Evolutionary conservation across 177 flowering plant genomes (phyloP).

Genomic region (Vitis hybrid): DNA sequence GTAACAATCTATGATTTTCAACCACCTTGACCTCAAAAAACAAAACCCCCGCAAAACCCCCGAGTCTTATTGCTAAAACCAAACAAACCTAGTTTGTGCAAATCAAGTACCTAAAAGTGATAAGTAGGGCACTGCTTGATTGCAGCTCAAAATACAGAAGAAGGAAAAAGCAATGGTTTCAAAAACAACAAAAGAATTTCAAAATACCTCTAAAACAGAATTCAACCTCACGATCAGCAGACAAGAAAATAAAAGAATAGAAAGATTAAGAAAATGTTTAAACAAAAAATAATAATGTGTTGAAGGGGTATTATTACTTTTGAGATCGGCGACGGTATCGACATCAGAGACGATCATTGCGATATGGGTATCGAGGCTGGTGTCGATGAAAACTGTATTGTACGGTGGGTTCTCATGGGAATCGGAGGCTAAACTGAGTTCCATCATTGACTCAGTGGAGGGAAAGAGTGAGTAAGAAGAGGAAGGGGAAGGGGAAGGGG

Average conservation of each 20-base stretch:
- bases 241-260: neutral
- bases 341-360: conserved; percentile 38
- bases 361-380: conserved; percentile 70
- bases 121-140: no score
- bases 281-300: neutral
- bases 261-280: neutral
- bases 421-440: conserved; percentile 5
- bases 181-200: no score
- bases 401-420: neutral
- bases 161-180: no score
- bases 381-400: conserved; percentile 60
- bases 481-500: no score
- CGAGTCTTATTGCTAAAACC: no score
- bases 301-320: conserved; percentile 36
- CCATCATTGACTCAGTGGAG: conserved; percentile 7
- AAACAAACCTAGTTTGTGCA: no score
- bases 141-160: no score
- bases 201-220: no score
- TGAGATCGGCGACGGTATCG: conserved; percentile 59
- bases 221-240: neutral
- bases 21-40: no score
- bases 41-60: no score
- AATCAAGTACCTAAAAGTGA: no score
- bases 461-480: neutral
- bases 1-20: no score